Base-by-base conservation (phyloP, 73 alveolate genomes). In the Urostyla sp. region DNA sequence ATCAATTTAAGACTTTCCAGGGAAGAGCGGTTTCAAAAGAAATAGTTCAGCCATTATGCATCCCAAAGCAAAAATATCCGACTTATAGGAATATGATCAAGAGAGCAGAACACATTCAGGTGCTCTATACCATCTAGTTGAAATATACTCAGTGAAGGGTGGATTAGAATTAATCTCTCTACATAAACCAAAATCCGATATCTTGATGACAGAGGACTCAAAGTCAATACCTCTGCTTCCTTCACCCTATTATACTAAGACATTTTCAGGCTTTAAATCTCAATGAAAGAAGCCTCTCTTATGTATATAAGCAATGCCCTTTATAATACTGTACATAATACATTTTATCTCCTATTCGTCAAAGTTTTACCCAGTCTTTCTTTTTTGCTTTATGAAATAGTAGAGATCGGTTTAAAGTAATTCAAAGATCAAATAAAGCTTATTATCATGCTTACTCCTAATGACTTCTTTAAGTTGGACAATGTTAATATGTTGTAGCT, bases 51-150 rank as follows among this genome's bases (percentile, higher is more conserved):
- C 94, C 90, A 93, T 83, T 0, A 91, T 91, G 49, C 96, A 88
- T 5, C 97, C 98, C 37, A 90, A 53, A 24, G 98, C 98, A 81
- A 90, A 93, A 3, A 93, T 90, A 81, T 93, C 98, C 32, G 81
- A 90, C 40, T 88, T 74, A 53, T 75, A 75, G 66, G 72, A 79
- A 48, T 90, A 90, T 61, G 72, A 76, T 32, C 79, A 26, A 23
- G 89, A 79, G 72, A 55, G 87, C 35, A 92, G 66, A 7, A 92
- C 76, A 15, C 84, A 82, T 45, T 92, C 97, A 23, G 97, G 97
- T 18, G 95, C 97, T 59, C 97, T 84, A 58, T 92, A 92, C 95
- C 95, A 92, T 49, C 95, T 28, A 18, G 98, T 92, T 0, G 92
- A 87, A 24, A 92, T 95, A 55, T 89, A 86, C 10, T 84, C 92